Evolutionary conservation across 2,329 filamentous ascomycete species (phyloP).

Genomic region (Cyclaneusma minus): DNA sequence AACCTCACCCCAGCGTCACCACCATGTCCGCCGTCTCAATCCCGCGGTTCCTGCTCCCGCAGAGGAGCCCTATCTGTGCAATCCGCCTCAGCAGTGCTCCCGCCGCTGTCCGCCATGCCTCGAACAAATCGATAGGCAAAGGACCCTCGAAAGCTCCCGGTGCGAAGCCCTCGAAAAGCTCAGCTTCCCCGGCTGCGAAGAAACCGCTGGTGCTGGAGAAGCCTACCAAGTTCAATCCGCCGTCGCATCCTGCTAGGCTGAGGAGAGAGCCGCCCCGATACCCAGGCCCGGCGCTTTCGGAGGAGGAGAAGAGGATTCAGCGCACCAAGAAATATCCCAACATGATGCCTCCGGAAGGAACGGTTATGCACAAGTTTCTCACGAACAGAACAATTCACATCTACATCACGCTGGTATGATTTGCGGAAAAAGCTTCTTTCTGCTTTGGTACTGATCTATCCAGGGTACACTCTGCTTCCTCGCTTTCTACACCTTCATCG

Average conservation of each 20-base stretch:
- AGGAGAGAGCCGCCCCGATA: constrained; percentile 46
- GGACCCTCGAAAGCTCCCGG: constrained; percentile 4
- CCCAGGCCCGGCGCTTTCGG: constrained; percentile 50
- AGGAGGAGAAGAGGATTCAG: constrained; percentile 50
- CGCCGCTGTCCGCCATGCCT: constrained; percentile 17
- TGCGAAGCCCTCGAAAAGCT: no score
- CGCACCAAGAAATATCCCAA: constrained; percentile 65
- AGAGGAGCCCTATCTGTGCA: constrained; percentile 40
- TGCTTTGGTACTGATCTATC: not conserved
- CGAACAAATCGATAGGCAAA: constrained; percentile 14
- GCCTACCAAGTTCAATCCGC: constrained; percentile 78
- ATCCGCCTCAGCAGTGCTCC: constrained; percentile 12
- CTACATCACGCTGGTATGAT: constrained; percentile 65
- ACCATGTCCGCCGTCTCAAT: constrained; percentile 31
- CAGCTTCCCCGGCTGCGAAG: no score
- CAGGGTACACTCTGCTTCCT: constrained; percentile 28
- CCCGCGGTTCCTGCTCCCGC: constrained; percentile 53
- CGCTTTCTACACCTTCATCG: constrained; percentile 55
- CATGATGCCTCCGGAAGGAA: constrained; percentile 72
- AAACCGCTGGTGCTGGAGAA: constrained; percentile 67
- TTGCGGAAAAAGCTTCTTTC: not conserved
- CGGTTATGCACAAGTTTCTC: constrained; percentile 73
- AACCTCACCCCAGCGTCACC: constrained; percentile 1
- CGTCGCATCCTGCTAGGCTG: constrained; percentile 67
- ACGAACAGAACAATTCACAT: constrained; percentile 63